Conservation (phyloP, 805 yeast genomes). For the Groenewaldozyma tartarivorans region DNA sequence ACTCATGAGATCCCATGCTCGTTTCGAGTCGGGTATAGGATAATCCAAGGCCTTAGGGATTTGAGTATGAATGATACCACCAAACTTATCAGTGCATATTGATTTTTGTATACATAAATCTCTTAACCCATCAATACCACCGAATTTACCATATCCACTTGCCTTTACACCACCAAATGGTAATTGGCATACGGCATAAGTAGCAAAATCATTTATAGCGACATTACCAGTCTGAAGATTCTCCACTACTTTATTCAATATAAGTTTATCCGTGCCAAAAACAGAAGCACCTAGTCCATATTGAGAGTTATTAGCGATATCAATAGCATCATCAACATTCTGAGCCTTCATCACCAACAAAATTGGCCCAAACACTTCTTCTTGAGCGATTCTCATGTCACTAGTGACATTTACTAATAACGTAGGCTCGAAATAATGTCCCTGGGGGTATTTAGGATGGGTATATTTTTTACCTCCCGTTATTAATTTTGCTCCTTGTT, state of each 20-base stretch:
- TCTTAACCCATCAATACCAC: slow-evolving; percentile 93
- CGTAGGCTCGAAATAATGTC: slow-evolving; percentile 90
- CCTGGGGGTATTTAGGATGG: slow-evolving; percentile 93
- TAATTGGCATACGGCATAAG: slow-evolving; percentile 87
- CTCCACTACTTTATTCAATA: slow-evolving; percentile 55
- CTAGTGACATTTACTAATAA: slow-evolving; percentile 71
- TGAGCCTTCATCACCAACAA: slow-evolving; percentile 69
- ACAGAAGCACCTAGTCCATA: slow-evolving; percentile 91
- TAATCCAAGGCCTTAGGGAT: slow-evolving; percentile 89
- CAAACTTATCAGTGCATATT: slow-evolving; percentile 70
- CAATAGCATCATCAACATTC: slow-evolving; percentile 56
- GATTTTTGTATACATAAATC: slow-evolving; percentile 85
- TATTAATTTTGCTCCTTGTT: slow-evolving; percentile 69
- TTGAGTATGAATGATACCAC: slow-evolving; percentile 58
- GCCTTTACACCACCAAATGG: slow-evolving; percentile 95
- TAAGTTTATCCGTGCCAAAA: slow-evolving; percentile 56
- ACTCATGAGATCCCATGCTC: slow-evolving; percentile 82
- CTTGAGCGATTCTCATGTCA: slow-evolving; percentile 69
- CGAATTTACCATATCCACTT: slow-evolving; percentile 95
- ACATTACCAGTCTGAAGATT: slow-evolving; percentile 76
- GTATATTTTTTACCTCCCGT: slow-evolving; percentile 71
- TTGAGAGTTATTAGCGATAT: slow-evolving; percentile 71
- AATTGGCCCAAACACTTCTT: slow-evolving; percentile 94
- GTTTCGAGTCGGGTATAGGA: slow-evolving; percentile 71
- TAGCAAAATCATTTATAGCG: slow-evolving; percentile 96